Percentiles rank a stretch among this genome's conserved stretches.
Conservation (phyloP, 2,329 filamentous ascomycete genomes). For the Colletotrichum melonis region DNA sequence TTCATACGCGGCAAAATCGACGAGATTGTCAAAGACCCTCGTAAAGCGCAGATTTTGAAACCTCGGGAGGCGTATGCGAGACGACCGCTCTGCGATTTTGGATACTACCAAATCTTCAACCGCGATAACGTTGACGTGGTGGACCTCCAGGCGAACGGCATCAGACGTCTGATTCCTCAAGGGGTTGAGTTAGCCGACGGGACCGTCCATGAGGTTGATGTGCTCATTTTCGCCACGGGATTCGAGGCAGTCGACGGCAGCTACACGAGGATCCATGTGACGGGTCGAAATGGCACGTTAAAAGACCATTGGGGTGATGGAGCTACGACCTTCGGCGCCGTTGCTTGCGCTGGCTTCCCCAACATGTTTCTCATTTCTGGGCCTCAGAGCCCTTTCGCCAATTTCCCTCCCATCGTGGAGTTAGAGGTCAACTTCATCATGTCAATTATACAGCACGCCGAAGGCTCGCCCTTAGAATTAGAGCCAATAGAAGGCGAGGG, state of each 20-base stretch:
- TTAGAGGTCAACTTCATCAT: not conserved
- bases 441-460: not conserved
- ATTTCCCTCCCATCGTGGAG: not conserved
- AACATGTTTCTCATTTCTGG: not conserved
- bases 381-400: not conserved
- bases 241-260: not conserved
- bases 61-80: not conserved
- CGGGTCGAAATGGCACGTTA: not conserved
- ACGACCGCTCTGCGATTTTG: not conserved
- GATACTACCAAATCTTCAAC: not conserved
- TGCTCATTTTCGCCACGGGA: not conserved
- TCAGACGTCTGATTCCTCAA: not conserved
- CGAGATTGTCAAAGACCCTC: not conserved
- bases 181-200: not conserved
- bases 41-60: not conserved
- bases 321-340: not conserved
- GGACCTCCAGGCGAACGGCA: not conserved
- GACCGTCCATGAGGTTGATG: not conserved
- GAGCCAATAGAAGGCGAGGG: not conserved
- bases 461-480: accelerated
- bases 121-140: not conserved
- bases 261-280: not conserved
- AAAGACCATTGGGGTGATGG: not conserved
- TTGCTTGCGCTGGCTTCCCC: not conserved
- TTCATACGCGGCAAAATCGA: not conserved